Evolutionary conservation across 148 eudicot genomes (phyloP).

Genomic region (Heliamphora exappendiculata): DNA sequence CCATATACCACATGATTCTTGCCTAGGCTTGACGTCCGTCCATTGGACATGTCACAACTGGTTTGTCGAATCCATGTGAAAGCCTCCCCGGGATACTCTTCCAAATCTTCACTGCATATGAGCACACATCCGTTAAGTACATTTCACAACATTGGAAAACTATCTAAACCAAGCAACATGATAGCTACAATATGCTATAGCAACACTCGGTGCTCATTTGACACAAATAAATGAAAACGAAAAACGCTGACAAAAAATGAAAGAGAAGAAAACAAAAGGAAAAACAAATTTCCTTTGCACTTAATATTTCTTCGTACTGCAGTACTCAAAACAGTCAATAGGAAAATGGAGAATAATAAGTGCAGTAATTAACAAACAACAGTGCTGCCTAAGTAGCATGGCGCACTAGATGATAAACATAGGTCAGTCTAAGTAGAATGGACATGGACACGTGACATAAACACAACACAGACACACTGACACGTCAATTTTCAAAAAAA

Average conservation of each 20-base stretch:
- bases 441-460: no score
- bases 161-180: not conserved
- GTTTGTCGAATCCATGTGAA: slow-evolving; percentile 38
- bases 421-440: no score
- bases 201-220: not conserved
- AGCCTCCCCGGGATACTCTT: slow-evolving; percentile 44
- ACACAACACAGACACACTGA: no score
- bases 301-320: not conserved
- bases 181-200: not conserved
- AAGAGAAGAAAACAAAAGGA: not conserved
- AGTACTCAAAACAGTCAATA: not conserved
- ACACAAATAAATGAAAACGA: not conserved
- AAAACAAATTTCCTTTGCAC: not conserved
- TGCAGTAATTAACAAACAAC: not conserved
- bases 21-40: slow-evolving; percentile 52
- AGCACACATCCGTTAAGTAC: not conserved
- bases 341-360: not conserved
- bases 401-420: no score
- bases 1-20: slow-evolving; percentile 36
- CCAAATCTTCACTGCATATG: slow-evolving; percentile 62
- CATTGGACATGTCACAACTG: slow-evolving; percentile 23
- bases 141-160: not conserved
- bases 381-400: not conserved
- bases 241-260: no score
- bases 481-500: no score